Evolutionary conservation across 257 asterid genomes (phyloP).

Genomic region (Plectranthus barbatus): DNA sequence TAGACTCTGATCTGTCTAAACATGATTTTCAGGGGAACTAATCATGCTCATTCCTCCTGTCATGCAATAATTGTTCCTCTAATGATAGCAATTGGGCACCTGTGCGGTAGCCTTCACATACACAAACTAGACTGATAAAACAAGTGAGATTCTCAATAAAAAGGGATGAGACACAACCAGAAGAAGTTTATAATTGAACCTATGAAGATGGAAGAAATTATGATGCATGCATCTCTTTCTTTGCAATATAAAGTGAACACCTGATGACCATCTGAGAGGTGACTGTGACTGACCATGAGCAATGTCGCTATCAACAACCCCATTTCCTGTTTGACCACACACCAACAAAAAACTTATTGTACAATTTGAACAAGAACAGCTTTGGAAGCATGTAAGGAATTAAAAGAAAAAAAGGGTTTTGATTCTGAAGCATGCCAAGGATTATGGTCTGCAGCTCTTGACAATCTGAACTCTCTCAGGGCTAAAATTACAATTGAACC

Average conservation of each 20-base stretch:
- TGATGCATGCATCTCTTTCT: slow-evolving; percentile 17
- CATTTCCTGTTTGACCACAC: neutral
- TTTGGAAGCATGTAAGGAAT: neutral
- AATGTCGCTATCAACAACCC: slow-evolving; percentile 8
- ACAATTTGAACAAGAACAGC: neutral
- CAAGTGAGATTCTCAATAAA: neutral
- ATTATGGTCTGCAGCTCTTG: neutral
- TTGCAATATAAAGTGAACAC: slow-evolving; percentile 3
- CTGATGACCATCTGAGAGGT: slow-evolving; percentile 5
- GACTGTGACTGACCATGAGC: slow-evolving; percentile 1
- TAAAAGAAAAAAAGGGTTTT: neutral
- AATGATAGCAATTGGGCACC: slow-evolving; percentile 15
- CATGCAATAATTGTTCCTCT: slow-evolving; percentile 5
- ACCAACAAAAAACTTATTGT: neutral
- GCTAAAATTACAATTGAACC: neutral
- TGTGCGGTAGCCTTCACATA: neutral
- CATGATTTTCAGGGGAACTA: slow-evolving; percentile 7
- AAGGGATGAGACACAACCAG: too few relatives aligned
- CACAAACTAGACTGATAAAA: neutral
- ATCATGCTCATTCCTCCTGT: slow-evolving; percentile 6
- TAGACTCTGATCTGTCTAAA: neutral
- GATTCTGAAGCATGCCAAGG: neutral
- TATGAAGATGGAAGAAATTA: neutral
- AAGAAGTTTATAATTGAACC: too few relatives aligned
- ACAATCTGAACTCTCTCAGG: neutral